Base-by-base conservation (phyloP, 495 filamentous ascomycete species). In the Podospora fimiseda region DNA sequence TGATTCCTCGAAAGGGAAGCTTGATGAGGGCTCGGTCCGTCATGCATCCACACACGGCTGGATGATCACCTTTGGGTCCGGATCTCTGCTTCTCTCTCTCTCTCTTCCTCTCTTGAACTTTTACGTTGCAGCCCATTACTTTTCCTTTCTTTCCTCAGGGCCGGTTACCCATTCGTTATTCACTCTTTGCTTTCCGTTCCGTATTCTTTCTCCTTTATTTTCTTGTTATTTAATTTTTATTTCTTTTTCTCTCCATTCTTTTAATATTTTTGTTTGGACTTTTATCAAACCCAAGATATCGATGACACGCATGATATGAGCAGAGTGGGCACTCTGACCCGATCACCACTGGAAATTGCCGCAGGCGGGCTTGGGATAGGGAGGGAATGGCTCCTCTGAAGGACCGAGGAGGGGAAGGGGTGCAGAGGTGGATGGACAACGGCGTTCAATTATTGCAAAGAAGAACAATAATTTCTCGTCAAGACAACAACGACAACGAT, bases 361-460 rank as follows among this genome's bases (percentile, higher is more conserved):
- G 27, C 42, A 41, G 44, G 51, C 24, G 53, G 20, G 21, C 18
- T 18, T 55, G 58, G 53, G 55, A 67, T 63, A 57, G 57, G 51
- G 55, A 63, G 51, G 57, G 48, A 52, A 69, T 69, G 66, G 66
- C 66, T 43, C 66, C 66, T 49, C 21, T 61, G 38, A 47, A 21
- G 19, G 47, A 51, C 30, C 33, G 8, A 39, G 43, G 30, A 33
- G 49, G 40, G 40, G 30, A 21, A 0, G 47, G 54, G 7, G 49
- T 20, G 11, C 51, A 49, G 27, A 41, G 48, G 24, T 56, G 53
- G 57, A 30, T 18, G 14, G 47, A 23, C 33, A 52, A 50, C 16
- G 40, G 15, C 6, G 38, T 41, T 16, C 54, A 30, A n/a, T 22
- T 53, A 14, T 22, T 50, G 36, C 50, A 21, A 9, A 47, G 58